Evolutionary conservation across 1,139 yeast genomes (phyloP).

Genomic region (Candida sp.): DNA sequence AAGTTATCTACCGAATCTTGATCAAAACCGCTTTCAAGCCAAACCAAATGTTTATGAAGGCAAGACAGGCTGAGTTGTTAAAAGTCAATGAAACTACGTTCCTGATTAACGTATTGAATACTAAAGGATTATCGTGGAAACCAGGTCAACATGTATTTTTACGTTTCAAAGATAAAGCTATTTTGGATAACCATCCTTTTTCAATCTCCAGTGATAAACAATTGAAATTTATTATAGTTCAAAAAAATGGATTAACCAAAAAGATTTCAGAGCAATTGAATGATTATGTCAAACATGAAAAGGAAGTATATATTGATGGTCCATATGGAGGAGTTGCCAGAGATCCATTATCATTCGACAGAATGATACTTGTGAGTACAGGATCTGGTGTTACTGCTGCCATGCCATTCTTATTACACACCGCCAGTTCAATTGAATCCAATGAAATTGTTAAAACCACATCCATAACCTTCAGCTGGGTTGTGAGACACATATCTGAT

Average conservation of each 20-base stretch:
- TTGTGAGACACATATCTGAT: conserved; percentile 32
- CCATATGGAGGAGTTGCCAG: conserved; percentile 62
- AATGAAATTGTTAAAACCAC: conserved; percentile 13
- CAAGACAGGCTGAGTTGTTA: conserved; percentile 40
- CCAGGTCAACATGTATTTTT: conserved; percentile 64
- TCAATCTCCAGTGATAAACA: conserved; percentile 44
- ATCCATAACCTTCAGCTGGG: conserved; percentile 48
- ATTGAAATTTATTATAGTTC: conserved; percentile 48
- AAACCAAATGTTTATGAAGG: conserved; percentile 37
- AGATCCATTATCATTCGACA: conserved; percentile 47
- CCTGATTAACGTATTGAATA: conserved; percentile 39
- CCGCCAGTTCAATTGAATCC: conserved; percentile 14
- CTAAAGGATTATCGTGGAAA: conserved; percentile 40
- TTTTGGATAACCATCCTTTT: conserved; percentile 61
- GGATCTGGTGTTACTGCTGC: conserved; percentile 60
- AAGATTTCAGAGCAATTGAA: conserved; percentile 25
- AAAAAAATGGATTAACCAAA: conserved; percentile 51
- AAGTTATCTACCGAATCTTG: conserved; percentile 47
- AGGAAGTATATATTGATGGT: conserved; percentile 51
- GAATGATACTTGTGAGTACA: conserved; percentile 39
- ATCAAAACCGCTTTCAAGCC: conserved; percentile 52
- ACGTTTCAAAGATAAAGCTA: conserved; percentile 43
- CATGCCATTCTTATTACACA: conserved; percentile 41
- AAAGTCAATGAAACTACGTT: conserved; percentile 32
- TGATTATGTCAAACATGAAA: conserved; percentile 16